phyloP scores from a whole-genome alignment of 305 asterid genomes.

The Solanum hybrid region DNA sequence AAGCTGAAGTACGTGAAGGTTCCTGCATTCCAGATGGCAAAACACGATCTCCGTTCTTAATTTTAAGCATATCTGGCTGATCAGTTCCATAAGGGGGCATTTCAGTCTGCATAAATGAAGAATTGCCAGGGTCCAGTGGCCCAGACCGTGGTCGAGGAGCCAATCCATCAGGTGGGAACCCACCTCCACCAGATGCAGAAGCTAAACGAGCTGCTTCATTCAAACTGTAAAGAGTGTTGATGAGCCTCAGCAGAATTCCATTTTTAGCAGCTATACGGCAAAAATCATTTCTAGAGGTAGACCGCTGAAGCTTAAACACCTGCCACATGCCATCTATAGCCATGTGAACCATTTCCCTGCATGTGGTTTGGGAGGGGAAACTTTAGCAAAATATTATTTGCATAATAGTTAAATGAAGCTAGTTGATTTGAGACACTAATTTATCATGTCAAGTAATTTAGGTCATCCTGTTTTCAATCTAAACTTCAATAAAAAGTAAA shows the following conservation, averaged over 20 bases:
- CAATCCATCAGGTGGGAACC: constrained; percentile 60
- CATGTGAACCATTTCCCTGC: constrained; percentile 99
- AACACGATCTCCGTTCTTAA: constrained; percentile 62
- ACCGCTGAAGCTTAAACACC: constrained; percentile 96
- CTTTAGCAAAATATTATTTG: neutral
- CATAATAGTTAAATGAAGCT: neutral
- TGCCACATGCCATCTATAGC: constrained; percentile 99
- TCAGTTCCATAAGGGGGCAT: constrained; percentile 50
- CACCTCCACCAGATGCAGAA: constrained; percentile 66
- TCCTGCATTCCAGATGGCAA: constrained; percentile 49
- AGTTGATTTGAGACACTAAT: neutral
- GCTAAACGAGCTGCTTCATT: constrained; percentile 92
- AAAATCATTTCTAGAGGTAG: constrained; percentile 89
- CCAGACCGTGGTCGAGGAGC: constrained; percentile 69
- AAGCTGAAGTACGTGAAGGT: constrained; percentile 54
- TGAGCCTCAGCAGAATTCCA: constrained; percentile 88
- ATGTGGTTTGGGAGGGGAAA: constrained; percentile 1
- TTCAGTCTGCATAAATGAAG: constrained; percentile 52
- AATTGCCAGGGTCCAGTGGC: constrained; percentile 53
- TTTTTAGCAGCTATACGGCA: constrained; percentile 92
- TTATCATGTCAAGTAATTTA: neutral
- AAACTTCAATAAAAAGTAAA: neutral
- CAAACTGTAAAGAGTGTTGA: constrained; percentile 86
- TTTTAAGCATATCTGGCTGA: constrained; percentile 54
- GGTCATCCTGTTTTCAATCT: neutral